A percentile compares a stretch with the other conserved stretches of the same genome.
phyloP scores from a whole-genome alignment of 2,329 filamentous ascomycete genomes.

The Dichotomopilus funicola region DNA sequence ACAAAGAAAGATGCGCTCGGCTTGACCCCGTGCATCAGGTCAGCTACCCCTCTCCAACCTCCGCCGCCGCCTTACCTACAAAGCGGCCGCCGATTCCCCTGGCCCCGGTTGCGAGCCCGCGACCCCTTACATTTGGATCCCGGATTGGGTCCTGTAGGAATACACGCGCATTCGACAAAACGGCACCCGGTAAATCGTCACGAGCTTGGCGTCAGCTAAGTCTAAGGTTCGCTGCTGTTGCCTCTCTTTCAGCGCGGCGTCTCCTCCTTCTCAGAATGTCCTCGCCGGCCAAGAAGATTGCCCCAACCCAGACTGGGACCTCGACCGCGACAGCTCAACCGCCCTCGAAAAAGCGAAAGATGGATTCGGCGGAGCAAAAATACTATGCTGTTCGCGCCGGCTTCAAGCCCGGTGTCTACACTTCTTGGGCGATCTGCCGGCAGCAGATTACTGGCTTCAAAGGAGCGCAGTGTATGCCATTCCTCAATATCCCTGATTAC shows the following conservation, averaged over 20 bases:
- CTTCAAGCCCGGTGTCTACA: constrained; percentile 53
- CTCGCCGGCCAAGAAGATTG: neutral
- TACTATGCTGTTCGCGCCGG: constrained; percentile 59
- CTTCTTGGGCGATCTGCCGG: constrained; percentile 55
- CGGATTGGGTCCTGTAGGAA: too few relatives aligned
- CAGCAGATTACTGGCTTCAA: constrained; percentile 53
- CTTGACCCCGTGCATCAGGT: constrained; percentile 4
- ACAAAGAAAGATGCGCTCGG: constrained; percentile 6
- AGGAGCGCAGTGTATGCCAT: constrained; percentile 58
- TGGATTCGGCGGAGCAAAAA: constrained; percentile 32
- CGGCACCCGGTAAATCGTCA: neutral
- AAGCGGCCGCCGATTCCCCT: neutral
- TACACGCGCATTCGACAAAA: neutral
- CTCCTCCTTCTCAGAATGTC: neutral
- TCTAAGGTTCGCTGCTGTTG: neutral
- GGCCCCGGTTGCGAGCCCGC: neutral
- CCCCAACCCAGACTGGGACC: neutral
- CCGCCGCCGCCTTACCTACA: neutral
- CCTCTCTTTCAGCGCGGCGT: neutral
- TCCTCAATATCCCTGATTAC: neutral
- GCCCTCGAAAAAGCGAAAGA: constrained; percentile 18
- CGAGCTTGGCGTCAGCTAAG: neutral
- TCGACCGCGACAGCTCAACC: neutral
- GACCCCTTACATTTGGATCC: too few relatives aligned
- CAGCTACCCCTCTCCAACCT: constrained; percentile 7